phyloP scores from a whole-genome alignment of 352 stramenopile species.

The Thraustochytrium sp. region DNA sequence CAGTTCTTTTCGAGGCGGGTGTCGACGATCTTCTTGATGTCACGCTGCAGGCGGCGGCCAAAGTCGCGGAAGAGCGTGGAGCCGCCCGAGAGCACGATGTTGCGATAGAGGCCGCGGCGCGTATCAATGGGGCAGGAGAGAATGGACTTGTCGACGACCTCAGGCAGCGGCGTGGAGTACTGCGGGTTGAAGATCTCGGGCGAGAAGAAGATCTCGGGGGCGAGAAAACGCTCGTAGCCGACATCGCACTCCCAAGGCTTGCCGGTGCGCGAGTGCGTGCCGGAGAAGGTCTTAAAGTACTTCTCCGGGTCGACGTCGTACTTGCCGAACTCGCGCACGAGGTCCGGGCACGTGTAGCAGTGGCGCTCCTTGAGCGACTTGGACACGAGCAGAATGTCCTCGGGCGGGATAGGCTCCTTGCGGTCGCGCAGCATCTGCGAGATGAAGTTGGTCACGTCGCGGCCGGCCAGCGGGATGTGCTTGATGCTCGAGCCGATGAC shows the following conservation, averaged over 20 bases:
- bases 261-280: slow-evolving; percentile 48
- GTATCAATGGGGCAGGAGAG: slow-evolving; percentile 91
- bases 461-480: slow-evolving; percentile 84
- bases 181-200: slow-evolving; percentile 90
- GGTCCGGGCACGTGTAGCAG: slow-evolving; percentile 87
- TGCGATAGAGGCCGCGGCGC: slow-evolving; percentile 85
- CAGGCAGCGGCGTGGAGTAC: slow-evolving; percentile 81
- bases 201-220: slow-evolving; percentile 93
- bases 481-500: slow-evolving; percentile 90
- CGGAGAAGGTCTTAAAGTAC: slow-evolving; percentile 78
- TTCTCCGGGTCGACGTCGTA: slow-evolving; percentile 86
- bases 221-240: slow-evolving; percentile 86
- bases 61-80: slow-evolving; percentile 97
- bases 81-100: slow-evolving; percentile 88
- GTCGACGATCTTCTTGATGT: slow-evolving; percentile 87
- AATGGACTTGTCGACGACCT: slow-evolving; percentile 89
- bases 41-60: slow-evolving; percentile 78
- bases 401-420: slow-evolving; percentile 77
- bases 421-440: slow-evolving; percentile 79
- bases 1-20: slow-evolving; percentile 76
- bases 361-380: slow-evolving; percentile 87
- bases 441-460: slow-evolving; percentile 91
- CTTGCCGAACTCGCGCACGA: slow-evolving; percentile 91
- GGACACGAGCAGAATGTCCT: slow-evolving; percentile 73
- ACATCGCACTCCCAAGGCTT: slow-evolving; percentile 80